Conservation (phyloP, 2,329 filamentous ascomycete species). For the Xenoacremonium recifei region DNA sequence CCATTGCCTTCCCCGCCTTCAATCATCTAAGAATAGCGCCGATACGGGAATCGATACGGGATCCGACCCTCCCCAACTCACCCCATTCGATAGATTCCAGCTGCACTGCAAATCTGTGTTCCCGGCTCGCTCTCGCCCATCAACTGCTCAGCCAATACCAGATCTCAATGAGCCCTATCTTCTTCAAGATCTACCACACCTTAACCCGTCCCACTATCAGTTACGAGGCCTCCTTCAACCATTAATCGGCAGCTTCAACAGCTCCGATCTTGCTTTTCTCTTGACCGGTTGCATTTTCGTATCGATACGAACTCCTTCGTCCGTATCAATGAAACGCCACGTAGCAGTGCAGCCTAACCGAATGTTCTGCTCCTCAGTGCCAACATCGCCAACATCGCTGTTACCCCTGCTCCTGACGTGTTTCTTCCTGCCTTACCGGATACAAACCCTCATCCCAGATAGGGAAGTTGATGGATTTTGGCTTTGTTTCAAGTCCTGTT, state of each 20-base stretch:
- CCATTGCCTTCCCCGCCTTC: slow-evolving; percentile 10
- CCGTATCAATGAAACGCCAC: not conserved
- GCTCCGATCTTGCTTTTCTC: too few species aligned
- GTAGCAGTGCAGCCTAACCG: too few species aligned
- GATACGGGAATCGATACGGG: slow-evolving; percentile 1
- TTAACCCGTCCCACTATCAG: too few species aligned
- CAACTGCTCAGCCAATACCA: slow-evolving; percentile 1
- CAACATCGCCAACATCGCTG: not conserved
- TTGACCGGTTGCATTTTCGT: too few species aligned
- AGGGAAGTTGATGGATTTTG: not conserved
- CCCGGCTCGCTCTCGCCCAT: not conserved
- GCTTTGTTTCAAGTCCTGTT: not conserved
- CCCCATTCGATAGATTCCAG: slow-evolving; percentile 6
- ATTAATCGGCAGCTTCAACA: too few species aligned
- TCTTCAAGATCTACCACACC: too few species aligned
- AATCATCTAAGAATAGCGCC: slow-evolving; percentile 20
- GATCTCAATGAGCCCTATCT: too few species aligned
- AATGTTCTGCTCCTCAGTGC: too few species aligned
- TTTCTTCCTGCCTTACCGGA: not conserved
- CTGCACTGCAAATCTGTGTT: not conserved
- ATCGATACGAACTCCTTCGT: not conserved
- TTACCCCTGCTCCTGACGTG: not conserved
- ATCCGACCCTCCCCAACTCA: slow-evolving; percentile 17
- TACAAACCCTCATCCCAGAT: not conserved
- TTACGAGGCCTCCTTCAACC: too few species aligned